phyloP scores from a whole-genome alignment of 306 rosid species.

The Quillaja saponaria region DNA sequence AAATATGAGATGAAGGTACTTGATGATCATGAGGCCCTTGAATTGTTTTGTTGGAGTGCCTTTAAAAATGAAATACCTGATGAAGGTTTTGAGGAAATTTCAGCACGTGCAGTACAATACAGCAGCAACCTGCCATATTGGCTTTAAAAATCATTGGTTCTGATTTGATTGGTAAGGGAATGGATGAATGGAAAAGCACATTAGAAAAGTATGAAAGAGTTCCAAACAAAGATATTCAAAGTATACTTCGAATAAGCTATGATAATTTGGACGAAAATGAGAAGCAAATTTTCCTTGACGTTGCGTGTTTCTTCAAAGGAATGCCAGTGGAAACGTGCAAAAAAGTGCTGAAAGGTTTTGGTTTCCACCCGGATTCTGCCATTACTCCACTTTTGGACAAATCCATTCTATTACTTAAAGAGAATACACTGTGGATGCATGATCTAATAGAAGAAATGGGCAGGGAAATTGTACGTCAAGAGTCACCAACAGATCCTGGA shows the following conservation, averaged over 20 bases:
- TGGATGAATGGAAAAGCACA: slow-evolving; percentile 32
- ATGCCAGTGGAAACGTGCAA: slow-evolving; percentile 12
- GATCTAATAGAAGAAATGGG: slow-evolving; percentile 53
- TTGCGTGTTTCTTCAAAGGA: no score
- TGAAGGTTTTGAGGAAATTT: slow-evolving; percentile 29
- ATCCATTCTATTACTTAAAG: slow-evolving; percentile 34
- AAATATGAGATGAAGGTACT: slow-evolving; percentile 31
- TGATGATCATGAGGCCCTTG: slow-evolving; percentile 25
- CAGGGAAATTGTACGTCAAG: slow-evolving; percentile 40
- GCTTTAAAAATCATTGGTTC: slow-evolving; percentile 41
- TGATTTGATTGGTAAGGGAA: slow-evolving; percentile 25
- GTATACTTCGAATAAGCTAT: slow-evolving; percentile 32
- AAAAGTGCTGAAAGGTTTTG: slow-evolving; percentile 34
- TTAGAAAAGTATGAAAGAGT: slow-evolving; percentile 25
- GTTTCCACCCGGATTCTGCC: slow-evolving; percentile 27
- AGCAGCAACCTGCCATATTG: slow-evolving; percentile 45
- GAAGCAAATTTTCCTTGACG: slow-evolving; percentile 36
- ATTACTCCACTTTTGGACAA: slow-evolving; percentile 38
- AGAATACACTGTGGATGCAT: slow-evolving; percentile 43
- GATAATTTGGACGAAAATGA: slow-evolving; percentile 19
- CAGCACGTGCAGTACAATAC: slow-evolving; percentile 28
- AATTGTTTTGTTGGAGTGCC: slow-evolving; percentile 39
- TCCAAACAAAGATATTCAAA: slow-evolving; percentile 37
- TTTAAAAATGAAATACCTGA: slow-evolving; percentile 35
- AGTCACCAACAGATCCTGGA: slow-evolving; percentile 41